These are phyloP conservation scores for Neocucurbitaria cava DNA, from an alignment of 2,329 filamentous ascomycete species.

Conservation along the genomic window DNA sequence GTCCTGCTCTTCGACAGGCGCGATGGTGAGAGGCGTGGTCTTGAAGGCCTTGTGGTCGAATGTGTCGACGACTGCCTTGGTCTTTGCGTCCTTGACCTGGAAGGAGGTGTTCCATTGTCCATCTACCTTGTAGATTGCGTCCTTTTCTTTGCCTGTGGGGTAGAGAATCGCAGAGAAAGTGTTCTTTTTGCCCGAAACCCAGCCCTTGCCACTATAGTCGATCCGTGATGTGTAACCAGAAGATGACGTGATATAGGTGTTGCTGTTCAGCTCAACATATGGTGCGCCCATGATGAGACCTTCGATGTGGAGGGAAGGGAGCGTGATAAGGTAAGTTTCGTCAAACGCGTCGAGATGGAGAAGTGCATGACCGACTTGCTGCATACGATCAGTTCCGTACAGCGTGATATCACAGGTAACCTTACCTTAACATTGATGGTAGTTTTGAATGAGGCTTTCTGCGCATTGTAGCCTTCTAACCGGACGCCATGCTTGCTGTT, in stretches of 20 bases:
- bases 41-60: constrained; percentile 57
- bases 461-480: constrained; percentile 86
- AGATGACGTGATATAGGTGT: constrained; percentile 84
- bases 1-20: constrained; percentile 79
- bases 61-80: constrained; percentile 51
- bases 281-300: constrained; percentile 85
- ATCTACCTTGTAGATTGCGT: constrained; percentile 78
- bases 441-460: constrained; percentile 92
- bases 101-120: constrained; percentile 92
- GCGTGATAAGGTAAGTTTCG: constrained; percentile 87
- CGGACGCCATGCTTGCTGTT: constrained; percentile 83
- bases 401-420: accelerated
- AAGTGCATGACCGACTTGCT: constrained; percentile 86
- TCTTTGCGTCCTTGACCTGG: constrained; percentile 73
- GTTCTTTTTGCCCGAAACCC: constrained; percentile 96
- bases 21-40: constrained; percentile 72
- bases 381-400: constrained; percentile 5
- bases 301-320: constrained; percentile 91
- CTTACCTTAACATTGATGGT: constrained; percentile 84
- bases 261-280: constrained; percentile 88
- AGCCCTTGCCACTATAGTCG: constrained; percentile 92
- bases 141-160: constrained; percentile 72
- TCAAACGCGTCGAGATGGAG: constrained; percentile 72
- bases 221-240: constrained; percentile 88
- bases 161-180: constrained; percentile 79